These are phyloP conservation scores for Onygenales sp. DNA, from an alignment of 2,329 filamentous ascomycete species.

Conservation along the genomic window DNA sequence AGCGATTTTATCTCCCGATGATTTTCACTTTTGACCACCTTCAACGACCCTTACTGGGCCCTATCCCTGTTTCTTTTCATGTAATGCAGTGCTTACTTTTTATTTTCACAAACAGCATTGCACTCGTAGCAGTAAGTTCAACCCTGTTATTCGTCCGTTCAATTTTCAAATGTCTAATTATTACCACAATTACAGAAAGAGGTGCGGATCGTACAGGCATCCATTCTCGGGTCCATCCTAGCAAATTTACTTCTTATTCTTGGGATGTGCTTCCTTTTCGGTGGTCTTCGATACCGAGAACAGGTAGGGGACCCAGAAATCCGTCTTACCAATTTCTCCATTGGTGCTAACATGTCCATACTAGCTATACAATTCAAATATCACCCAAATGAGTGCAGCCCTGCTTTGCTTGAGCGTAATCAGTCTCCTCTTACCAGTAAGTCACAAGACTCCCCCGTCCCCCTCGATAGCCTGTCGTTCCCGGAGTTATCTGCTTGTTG, in stretches of 20 bases:
- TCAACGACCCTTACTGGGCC: too few relatives aligned
- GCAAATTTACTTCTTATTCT: conserved; percentile 81
- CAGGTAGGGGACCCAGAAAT: conserved; percentile 47
- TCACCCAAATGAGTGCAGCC: conserved; percentile 94
- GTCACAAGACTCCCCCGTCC: conserved; percentile 18
- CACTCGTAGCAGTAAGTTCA: conserved; percentile 54
- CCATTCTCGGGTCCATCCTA: conserved; percentile 78
- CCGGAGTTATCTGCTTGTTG: neutral
- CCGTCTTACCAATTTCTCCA: neutral
- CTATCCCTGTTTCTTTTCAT: too few relatives aligned
- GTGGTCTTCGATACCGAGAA: conserved; percentile 77
- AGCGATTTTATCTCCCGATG: neutral
- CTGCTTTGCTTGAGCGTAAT: conserved; percentile 82
- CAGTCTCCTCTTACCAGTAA: conserved; percentile 71
- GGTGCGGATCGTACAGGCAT: conserved; percentile 86
- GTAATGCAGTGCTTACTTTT: neutral
- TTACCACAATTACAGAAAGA: conserved; percentile 45
- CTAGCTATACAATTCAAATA: conserved; percentile 84
- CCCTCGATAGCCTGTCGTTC: neutral
- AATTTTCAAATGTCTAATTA: neutral
- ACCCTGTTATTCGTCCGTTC: neutral
- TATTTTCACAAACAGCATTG: conserved; percentile 49
- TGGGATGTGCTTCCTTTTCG: conserved; percentile 83
- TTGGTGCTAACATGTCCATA: neutral
- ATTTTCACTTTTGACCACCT: neutral